Evolutionary conservation across 306 rosid genomes (phyloP).

Genomic region (Cyamopsis tetragonoloba): DNA sequence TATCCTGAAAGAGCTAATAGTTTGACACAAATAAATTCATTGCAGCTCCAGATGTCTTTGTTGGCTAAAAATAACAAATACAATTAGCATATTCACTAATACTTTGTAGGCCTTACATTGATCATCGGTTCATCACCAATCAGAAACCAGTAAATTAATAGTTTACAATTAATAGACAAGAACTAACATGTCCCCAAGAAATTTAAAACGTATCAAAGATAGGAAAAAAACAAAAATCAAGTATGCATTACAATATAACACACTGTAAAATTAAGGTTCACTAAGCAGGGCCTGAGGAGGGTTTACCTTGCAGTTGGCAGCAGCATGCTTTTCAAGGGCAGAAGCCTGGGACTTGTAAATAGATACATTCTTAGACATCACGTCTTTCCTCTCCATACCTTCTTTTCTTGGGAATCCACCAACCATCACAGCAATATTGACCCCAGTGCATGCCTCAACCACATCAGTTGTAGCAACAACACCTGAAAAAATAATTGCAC

Average conservation of each 20-base stretch:
- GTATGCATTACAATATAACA: neutral
- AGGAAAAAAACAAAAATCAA: neutral
- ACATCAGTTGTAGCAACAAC: slow-evolving; percentile 98
- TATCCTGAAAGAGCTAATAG: neutral
- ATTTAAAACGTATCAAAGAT: neutral
- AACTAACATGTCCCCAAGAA: neutral
- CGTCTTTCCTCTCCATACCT: slow-evolving; percentile 98
- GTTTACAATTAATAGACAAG: neutral
- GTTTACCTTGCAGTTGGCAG: slow-evolving; percentile 89
- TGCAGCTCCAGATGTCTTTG: neutral
- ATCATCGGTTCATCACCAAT: neutral
- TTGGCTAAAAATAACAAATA: neutral
- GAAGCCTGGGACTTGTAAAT: slow-evolving; percentile 97
- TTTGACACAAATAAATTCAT: neutral
- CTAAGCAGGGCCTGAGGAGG: neutral
- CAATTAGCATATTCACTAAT: neutral
- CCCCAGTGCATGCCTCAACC: slow-evolving; percentile 95
- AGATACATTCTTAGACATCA: slow-evolving; percentile 91
- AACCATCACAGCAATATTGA: slow-evolving; percentile 86
- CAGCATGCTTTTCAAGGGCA: slow-evolving; percentile 89
- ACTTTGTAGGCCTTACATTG: neutral
- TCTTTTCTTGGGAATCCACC: slow-evolving; percentile 99
- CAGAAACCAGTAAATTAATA: neutral
- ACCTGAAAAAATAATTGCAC: slow-evolving; percentile 46
- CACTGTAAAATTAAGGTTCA: neutral